phyloP scores from a whole-genome alignment of 495 filamentous ascomycete genomes.

The Penicillium nucicola region DNA sequence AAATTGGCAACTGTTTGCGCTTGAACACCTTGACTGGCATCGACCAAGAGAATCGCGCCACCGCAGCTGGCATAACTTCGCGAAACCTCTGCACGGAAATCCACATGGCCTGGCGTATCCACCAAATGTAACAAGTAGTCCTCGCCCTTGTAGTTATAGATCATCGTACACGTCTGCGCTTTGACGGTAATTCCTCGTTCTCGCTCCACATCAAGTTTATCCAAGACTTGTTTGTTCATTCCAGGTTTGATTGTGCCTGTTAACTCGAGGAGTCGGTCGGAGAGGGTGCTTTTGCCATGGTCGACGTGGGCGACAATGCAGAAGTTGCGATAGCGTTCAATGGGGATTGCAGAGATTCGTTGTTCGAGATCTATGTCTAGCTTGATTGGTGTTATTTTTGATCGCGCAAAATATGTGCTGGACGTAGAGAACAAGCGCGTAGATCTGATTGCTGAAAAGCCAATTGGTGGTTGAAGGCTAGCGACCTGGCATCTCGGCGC shows the following conservation, averaged over 20 bases:
- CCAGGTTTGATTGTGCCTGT: constrained; percentile 89
- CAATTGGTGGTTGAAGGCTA: constrained; percentile 33
- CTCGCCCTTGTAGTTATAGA: constrained; percentile 79
- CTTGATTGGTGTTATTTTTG: constrained; percentile 20
- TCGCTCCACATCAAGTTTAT: constrained; percentile 94
- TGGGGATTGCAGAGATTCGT: constrained; percentile 82
- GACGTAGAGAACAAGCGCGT: constrained; percentile 41
- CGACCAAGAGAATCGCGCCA: constrained; percentile 86
- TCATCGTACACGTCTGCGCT: constrained; percentile 97
- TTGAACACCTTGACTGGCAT: constrained; percentile 90
- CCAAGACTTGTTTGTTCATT: constrained; percentile 90
- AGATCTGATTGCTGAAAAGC: constrained; percentile 15
- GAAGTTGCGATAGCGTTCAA: constrained; percentile 90
- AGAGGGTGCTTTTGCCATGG: constrained; percentile 95
- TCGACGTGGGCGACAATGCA: constrained; percentile 99
- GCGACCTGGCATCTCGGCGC: constrained; percentile 35
- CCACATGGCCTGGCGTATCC: constrained; percentile 96
- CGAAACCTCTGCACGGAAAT: constrained; percentile 94
- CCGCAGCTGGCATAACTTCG: constrained; percentile 94
- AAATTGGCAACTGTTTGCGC: constrained; percentile 98
- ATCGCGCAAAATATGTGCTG: constrained; percentile 30
- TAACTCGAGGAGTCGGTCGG: constrained; percentile 86
- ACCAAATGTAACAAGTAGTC: constrained; percentile 95
- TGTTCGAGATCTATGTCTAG: constrained; percentile 61
- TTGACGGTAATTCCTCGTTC: constrained; percentile 98